Percentiles rank a stretch among this genome's conserved stretches.
Evolutionary conservation across 345 rosid genomes (phyloP).

Genomic region (Passiflora organensis): DNA sequence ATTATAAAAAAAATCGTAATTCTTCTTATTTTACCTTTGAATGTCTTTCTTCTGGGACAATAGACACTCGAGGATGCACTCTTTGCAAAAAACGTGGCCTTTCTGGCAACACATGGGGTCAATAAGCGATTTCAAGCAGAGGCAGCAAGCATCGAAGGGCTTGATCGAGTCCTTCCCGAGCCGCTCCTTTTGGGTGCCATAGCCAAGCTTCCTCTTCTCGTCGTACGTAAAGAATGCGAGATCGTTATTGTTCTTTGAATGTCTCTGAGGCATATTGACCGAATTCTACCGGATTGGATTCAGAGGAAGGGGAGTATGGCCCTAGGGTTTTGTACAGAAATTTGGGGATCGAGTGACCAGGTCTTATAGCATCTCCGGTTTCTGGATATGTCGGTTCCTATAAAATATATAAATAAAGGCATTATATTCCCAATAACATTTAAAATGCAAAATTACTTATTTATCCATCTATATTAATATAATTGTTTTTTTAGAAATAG

Average conservation of each 20-base stretch:
- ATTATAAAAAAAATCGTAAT: too few relatives aligned
- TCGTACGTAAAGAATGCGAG: slow-evolving; percentile 96
- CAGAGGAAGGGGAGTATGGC: too few relatives aligned
- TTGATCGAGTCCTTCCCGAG: slow-evolving; percentile 91
- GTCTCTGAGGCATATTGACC: slow-evolving; percentile 97
- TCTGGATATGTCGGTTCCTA: too few relatives aligned
- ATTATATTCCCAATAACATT: too few relatives aligned
- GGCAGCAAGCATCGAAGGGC: slow-evolving; percentile 92
- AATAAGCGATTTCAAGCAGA: slow-evolving; percentile 85
- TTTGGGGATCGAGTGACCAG: too few relatives aligned
- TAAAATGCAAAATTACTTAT: too few relatives aligned
- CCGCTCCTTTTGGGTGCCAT: slow-evolving; percentile 94
- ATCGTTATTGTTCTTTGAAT: slow-evolving; percentile 95
- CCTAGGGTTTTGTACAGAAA: too few relatives aligned
- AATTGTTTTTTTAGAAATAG: too few relatives aligned
- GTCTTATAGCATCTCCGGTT: too few relatives aligned
- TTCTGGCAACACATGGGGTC: slow-evolving; percentile 88
- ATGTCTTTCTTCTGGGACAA: slow-evolving; percentile 87
- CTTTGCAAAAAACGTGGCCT: slow-evolving; percentile 87
- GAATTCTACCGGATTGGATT: too few relatives aligned
- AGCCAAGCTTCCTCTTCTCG: slow-evolving; percentile 89
- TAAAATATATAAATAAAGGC: too few relatives aligned
- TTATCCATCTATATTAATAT: too few relatives aligned
- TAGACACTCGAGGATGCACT: slow-evolving; percentile 86
- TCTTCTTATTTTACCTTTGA: slow-evolving; percentile 39